Percentiles rank a stretch among this genome's conserved stretches.
Conservation (phyloP, 495 filamentous ascomycete species). For the Tuber microsphaerosporum region DNA sequence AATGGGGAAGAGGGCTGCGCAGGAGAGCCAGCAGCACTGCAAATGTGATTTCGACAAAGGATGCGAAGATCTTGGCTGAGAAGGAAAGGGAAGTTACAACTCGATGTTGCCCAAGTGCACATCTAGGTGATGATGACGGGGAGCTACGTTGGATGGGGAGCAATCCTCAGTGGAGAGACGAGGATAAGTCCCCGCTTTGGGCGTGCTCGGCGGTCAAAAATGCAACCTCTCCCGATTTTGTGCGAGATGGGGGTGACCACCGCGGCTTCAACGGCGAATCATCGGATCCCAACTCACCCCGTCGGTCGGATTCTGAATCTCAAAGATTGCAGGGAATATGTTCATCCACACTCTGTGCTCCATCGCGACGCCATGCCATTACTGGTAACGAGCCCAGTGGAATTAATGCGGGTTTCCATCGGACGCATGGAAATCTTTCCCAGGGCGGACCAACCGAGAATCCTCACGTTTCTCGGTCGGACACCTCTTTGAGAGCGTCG, state of each 20-base stretch:
- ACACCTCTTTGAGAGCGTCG: conserved; percentile 24
- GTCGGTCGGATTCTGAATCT: conserved; percentile 17
- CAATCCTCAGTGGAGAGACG: conserved; percentile 25
- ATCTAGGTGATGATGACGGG: conserved; percentile 36
- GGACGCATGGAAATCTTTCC: background rate
- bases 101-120: conserved; percentile 12
- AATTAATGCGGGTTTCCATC: background rate
- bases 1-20: conserved; percentile 31
- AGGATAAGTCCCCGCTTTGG: conserved; percentile 31
- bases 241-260: conserved; percentile 14
- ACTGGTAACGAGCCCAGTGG: conserved; percentile 23
- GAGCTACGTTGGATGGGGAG: conserved; percentile 40
- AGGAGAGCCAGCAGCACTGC: conserved; percentile 39
- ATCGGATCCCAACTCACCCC: conserved; percentile 24
- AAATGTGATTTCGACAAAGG: conserved; percentile 30
- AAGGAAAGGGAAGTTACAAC: conserved; percentile 33
- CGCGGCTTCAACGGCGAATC: conserved; percentile 4
- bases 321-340: conserved; percentile 21
- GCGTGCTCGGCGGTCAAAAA: conserved; percentile 28
- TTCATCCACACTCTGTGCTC: conserved; percentile 22
- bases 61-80: conserved; percentile 21
- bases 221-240: conserved; percentile 34
- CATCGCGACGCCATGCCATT: conserved; percentile 23
- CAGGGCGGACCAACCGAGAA: conserved; percentile 2
- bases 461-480: conserved; percentile 17